Base-by-base conservation (phyloP, 306 rosid species). In the Albizia julibrissin region DNA sequence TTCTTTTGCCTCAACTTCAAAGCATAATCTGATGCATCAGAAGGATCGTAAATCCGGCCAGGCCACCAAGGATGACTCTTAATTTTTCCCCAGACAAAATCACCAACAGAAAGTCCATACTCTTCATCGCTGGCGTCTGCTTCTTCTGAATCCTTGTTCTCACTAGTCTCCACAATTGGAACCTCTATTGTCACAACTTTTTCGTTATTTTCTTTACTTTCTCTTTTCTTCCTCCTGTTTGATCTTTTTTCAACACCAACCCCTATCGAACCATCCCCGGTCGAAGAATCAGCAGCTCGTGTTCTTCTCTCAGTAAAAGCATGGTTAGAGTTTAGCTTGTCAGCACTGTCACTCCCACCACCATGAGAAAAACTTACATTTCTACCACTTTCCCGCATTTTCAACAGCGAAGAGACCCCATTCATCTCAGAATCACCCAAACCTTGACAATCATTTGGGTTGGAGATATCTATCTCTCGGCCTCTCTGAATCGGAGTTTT, bases 41-140 rank as follows among this genome's bases (percentile, higher is more conserved):
- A 81, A 1, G 95, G 92, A 39, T 92, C 88, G 26, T 87, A 92
- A 80, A 91, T 79, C 82, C 85, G 92, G 31, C 97, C 95, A 10
- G 95, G 97, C 97, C 98, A 94, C 94, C 95, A 94, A 5, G 92
- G 91, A 65, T 91, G 90, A 81, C 91, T 88, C 91, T 85, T 89
- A 54, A 89, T 84, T 82, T 92, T 90, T 19, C 97, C 94, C 98
- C 97, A 94, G 68, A 94, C 94, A 80, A 88, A 94, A 84, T 91
- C 95, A 22, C 97, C 97, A n/a, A 89, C 88, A 11, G 78, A 73
- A 74, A 87, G 88, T 22, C 21, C 81, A 79, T 73, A 58, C 3
- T 54, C 89, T 59, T 72, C 89, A 34, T 82, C 86, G 70, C 66
- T 74, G 69, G 72, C 21, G 27, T 82, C 94, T 66, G 83, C 85